Evolutionary conservation across 1,139 yeast genomes (phyloP).

Genomic region (Yamadazyma aaseri): DNA sequence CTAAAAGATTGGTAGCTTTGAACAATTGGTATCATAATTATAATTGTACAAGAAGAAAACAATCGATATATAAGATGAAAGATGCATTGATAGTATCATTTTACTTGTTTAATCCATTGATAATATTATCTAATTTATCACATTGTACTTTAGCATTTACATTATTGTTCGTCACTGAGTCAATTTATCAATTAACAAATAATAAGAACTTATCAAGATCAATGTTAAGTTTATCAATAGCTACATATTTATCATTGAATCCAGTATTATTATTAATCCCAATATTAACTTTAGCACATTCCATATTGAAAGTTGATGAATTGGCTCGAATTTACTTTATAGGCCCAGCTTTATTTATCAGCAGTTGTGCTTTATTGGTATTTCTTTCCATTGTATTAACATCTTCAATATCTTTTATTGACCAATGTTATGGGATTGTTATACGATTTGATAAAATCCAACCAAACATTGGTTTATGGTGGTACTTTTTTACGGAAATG

Average conservation of each 20-base stretch:
- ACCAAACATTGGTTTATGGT: conserved; percentile 94
- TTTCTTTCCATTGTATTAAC: conserved; percentile 31
- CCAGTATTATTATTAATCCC: conserved; percentile 61
- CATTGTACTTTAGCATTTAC: conserved; percentile 66
- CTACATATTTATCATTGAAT: conserved; percentile 64
- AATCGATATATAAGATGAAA: conserved; percentile 23
- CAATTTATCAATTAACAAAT: conserved; percentile 48
- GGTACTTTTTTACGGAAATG: conserved; percentile 97
- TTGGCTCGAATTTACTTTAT: conserved; percentile 17
- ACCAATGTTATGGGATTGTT: conserved; percentile 61
- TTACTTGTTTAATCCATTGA: conserved; percentile 79
- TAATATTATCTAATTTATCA: conserved; percentile 64
- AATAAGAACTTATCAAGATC: conserved; percentile 42
- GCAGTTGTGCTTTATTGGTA: conserved; percentile 33
- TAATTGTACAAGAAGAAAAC: conserved; percentile 22
- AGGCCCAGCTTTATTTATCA: conserved; percentile 20
- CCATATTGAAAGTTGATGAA: conserved; percentile 12
- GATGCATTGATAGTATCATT: conserved; percentile 54
- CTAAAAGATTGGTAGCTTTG: conserved; percentile 39
- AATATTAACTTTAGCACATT: conserved; percentile 39
- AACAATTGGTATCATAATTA: conserved; percentile 39
- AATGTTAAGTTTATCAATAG: conserved; percentile 56
- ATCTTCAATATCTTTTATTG: conserved; percentile 47
- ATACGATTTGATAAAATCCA: conserved; percentile 64
- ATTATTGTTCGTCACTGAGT: conserved; percentile 52